These are phyloP conservation scores for Lentinula sp. DNA, from an alignment of 768 basidiomycete species.

Conservation along the genomic window DNA sequence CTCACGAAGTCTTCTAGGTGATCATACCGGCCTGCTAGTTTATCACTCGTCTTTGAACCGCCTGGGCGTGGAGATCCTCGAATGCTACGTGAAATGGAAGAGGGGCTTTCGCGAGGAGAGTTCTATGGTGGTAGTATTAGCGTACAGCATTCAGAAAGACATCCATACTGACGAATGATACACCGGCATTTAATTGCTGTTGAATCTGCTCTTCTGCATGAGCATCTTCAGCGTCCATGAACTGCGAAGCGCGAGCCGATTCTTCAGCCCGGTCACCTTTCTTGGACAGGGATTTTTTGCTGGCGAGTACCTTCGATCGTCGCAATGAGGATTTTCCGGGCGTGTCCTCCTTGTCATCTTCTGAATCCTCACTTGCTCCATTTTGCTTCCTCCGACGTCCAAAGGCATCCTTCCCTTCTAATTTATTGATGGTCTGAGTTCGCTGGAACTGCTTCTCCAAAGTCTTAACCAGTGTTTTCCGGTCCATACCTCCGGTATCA, in stretches of 20 bases:
- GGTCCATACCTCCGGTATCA: constrained; percentile 65
- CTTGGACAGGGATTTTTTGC: constrained; percentile 23
- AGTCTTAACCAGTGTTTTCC: constrained; percentile 72
- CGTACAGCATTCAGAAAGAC: neutral
- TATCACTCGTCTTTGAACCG: constrained; percentile 1
- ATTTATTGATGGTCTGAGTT: constrained; percentile 74
- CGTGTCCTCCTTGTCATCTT: constrained; percentile 44
- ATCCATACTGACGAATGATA: constrained; percentile 49
- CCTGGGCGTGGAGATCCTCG: constrained; percentile 57
- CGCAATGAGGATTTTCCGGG: constrained; percentile 47
- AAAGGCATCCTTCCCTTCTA: constrained; percentile 61
- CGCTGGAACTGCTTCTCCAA: constrained; percentile 81
- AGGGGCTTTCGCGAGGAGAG: constrained; percentile 50
- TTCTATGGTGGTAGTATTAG: constrained; percentile 39
- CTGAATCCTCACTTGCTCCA: constrained; percentile 2
- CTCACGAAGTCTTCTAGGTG: neutral
- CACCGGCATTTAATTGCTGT: constrained; percentile 73
- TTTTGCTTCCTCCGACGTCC: constrained; percentile 17
- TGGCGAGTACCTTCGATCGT: constrained; percentile 23
- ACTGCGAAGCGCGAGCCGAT: constrained; percentile 66
- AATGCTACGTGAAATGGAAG: constrained; percentile 63
- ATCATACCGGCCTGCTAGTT: neutral
- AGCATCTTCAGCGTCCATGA: constrained; percentile 85
- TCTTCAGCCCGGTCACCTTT: constrained; percentile 33
- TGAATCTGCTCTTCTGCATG: constrained; percentile 84